Evolutionary conservation across 768 basidiomycete genomes (phyloP).

Genomic region (Gyrodon lividus): DNA sequence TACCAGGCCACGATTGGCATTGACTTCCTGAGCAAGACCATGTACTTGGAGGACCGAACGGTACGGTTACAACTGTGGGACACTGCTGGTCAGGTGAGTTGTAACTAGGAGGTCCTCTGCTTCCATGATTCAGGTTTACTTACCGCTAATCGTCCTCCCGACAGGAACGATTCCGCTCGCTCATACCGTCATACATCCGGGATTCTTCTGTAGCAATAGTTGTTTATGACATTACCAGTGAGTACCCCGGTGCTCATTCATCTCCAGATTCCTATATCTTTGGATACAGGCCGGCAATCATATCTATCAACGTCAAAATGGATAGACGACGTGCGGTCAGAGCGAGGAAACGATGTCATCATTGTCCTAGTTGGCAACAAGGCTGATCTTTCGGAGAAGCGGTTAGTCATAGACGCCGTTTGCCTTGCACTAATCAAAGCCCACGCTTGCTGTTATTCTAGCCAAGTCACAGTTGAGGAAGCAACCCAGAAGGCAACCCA

Average conservation of each 20-base stretch:
- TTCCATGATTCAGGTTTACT: background rate
- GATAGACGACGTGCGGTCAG: slow-evolving; percentile 99
- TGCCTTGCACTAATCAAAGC: slow-evolving; percentile 1
- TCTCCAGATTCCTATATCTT: slow-evolving; percentile 3
- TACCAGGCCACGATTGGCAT: slow-evolving; percentile 98
- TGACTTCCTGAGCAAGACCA: slow-evolving; percentile 99
- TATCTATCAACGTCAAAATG: slow-evolving; percentile 98
- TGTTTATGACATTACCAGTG: slow-evolving; percentile 98
- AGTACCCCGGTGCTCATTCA: slow-evolving; percentile 30
- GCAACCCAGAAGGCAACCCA: slow-evolving; percentile 89
- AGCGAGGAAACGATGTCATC: slow-evolving; percentile 96
- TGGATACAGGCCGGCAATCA: slow-evolving; percentile 80
- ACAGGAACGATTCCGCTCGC: slow-evolving; percentile 93
- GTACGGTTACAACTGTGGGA: slow-evolving; percentile 98
- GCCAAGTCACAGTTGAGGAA: slow-evolving; percentile 98
- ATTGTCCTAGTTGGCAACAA: slow-evolving; percentile 99
- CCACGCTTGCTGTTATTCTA: slow-evolving; percentile 34
- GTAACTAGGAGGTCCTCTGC: background rate
- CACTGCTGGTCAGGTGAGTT: slow-evolving; percentile 85
- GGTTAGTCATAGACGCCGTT: slow-evolving; percentile 50
- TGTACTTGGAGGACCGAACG: slow-evolving; percentile 98
- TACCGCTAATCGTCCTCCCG: background rate
- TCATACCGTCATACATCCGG: slow-evolving; percentile 98
- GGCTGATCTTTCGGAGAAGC: slow-evolving; percentile 97
- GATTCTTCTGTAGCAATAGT: slow-evolving; percentile 99